phyloP scores from a whole-genome alignment of 352 stramenopile species.

The Phytophthora pini region DNA sequence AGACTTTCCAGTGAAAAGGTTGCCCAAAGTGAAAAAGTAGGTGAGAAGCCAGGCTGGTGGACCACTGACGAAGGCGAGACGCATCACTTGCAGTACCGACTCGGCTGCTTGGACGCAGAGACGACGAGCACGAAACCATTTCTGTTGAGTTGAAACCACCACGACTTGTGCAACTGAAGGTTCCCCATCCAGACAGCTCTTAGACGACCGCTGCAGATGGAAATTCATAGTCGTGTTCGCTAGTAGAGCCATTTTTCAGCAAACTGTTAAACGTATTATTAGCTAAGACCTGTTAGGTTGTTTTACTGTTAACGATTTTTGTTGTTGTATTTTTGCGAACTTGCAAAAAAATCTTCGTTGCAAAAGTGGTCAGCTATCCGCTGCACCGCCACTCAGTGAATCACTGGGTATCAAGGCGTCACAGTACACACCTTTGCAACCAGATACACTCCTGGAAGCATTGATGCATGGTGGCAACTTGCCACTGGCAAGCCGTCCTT shows the following conservation, averaged over 20 bases:
- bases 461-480: neutral
- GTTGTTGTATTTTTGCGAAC: too few species aligned
- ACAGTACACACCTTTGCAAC: constrained; percentile 13
- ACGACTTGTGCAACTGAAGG: neutral
- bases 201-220: neutral
- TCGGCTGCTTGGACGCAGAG: neutral
- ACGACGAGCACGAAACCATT: neutral
- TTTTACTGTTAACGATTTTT: too few species aligned
- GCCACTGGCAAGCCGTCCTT: constrained; percentile 6
- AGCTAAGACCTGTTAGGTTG: too few species aligned
- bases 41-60: neutral
- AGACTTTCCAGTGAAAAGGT: constrained; percentile 4
- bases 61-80: neutral
- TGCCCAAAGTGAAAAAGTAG: constrained; percentile 12
- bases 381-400: neutral
- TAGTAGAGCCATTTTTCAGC: neutral
- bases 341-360: too few species aligned
- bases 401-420: neutral
- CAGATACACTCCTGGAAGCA: neutral
- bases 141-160: neutral
- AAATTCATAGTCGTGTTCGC: neutral
- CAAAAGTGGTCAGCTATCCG: neutral
- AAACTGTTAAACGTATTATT: too few species aligned
- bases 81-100: constrained; percentile 1
- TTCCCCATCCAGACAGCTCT: neutral